Percentiles rank a stretch among this genome's conserved stretches.
phyloP scores from a whole-genome alignment of 2,329 filamentous ascomycete genomes.

The Fusarium sp. region DNA sequence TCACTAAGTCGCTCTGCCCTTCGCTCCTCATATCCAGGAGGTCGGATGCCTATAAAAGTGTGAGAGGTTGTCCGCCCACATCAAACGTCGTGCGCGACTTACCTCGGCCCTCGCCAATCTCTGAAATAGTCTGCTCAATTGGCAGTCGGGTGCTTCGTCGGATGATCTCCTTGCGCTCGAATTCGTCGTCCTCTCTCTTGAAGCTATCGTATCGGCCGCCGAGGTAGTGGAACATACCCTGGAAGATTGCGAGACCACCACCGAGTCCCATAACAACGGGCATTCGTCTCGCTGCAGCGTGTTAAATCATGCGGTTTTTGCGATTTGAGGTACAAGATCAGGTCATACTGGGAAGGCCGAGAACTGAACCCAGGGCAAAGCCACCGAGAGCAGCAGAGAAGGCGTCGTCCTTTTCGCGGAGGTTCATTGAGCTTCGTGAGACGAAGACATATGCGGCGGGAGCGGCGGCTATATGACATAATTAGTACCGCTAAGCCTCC shows the following conservation, averaged over 20 bases:
- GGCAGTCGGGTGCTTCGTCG: constrained; percentile 79
- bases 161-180: constrained; percentile 77
- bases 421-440: constrained; percentile 80
- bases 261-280: constrained; percentile 77
- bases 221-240: constrained; percentile 75
- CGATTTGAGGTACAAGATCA: constrained; percentile 41
- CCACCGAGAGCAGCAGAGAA: constrained; percentile 80
- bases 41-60: constrained; percentile 73
- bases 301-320: constrained; percentile 26
- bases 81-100: constrained; percentile 45
- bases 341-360: constrained; percentile 83
- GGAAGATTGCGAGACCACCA: constrained; percentile 61
- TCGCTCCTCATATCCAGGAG: constrained; percentile 85
- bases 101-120: constrained; percentile 91
- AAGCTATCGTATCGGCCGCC: constrained; percentile 66
- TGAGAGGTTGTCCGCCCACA: constrained; percentile 21
- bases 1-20: constrained; percentile 83
- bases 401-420: constrained; percentile 84
- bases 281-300: constrained; percentile 60
- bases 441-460: constrained; percentile 83
- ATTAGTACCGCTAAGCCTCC: constrained; percentile 29
- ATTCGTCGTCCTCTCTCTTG: constrained; percentile 72
- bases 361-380: constrained; percentile 76
- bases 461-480: constrained; percentile 59
- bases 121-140: constrained; percentile 79